A percentile compares a stretch with the other conserved stretches of the same genome.
These are phyloP conservation scores for Alectoria sarmentosa DNA, from an alignment of 495 filamentous ascomycete genomes.

Conservation along the genomic window DNA sequence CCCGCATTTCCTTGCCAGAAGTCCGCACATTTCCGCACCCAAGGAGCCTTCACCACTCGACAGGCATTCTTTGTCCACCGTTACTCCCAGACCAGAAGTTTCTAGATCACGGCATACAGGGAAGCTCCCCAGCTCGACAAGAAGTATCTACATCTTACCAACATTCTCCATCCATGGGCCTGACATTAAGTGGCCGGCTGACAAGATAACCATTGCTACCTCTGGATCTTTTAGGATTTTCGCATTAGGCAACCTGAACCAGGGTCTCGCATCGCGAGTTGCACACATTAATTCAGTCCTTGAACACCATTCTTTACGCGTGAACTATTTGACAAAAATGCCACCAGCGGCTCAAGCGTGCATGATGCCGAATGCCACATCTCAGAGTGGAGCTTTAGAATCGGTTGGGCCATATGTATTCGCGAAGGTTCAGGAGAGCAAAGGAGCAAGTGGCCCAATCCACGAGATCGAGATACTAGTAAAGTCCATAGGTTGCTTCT, in stretches of 20 bases:
- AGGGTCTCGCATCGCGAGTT: neutral
- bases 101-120: neutral
- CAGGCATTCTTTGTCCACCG: neutral
- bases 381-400: neutral
- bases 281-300: neutral
- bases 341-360: neutral
- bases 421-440: conserved; percentile 4
- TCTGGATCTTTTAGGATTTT: neutral
- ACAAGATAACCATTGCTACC: neutral
- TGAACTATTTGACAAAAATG: neutral
- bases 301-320: neutral
- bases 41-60: neutral
- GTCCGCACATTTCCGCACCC: neutral
- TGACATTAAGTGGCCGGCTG: neutral
- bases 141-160: neutral
- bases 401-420: neutral
- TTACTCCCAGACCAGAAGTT: neutral
- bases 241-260: neutral
- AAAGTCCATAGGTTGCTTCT: conserved; percentile 5
- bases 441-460: conserved; percentile 5
- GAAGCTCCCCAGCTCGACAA: neutral
- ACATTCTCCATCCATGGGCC: neutral
- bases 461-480: conserved; percentile 5
- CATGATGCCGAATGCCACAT: neutral
- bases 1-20: neutral